A percentile compares a stretch with the other conserved stretches of the same genome.
Conservation (phyloP, 2,329 filamentous ascomycete species). For the Penicillium carneum region DNA sequence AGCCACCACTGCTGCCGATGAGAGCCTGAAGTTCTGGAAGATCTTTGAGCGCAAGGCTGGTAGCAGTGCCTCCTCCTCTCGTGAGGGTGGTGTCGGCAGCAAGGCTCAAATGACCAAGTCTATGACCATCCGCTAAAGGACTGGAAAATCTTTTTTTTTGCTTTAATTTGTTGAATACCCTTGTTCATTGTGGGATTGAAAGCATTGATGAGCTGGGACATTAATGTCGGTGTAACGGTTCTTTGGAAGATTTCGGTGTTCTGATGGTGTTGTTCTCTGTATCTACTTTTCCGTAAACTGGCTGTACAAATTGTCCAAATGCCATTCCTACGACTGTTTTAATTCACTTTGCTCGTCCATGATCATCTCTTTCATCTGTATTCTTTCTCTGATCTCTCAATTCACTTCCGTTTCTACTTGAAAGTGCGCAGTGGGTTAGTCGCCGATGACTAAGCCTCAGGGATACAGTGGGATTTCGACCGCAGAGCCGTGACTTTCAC, state of each 20-base stretch:
- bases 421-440: background rate
- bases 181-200: constrained; percentile 26
- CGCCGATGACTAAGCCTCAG: constrained; percentile 45
- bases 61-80: constrained; percentile 66
- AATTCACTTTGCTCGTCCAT: background rate
- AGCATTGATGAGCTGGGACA: constrained; percentile 36
- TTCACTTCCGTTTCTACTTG: constrained; percentile 17
- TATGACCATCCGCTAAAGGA: constrained; percentile 83
- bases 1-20: constrained; percentile 92
- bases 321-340: constrained; percentile 17
- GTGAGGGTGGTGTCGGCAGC: constrained; percentile 71
- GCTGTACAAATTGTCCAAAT: constrained; percentile 33
- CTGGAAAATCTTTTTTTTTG: constrained; percentile 10
- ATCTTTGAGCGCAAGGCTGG: constrained; percentile 98
- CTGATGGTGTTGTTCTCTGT: constrained; percentile 31
- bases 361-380: constrained; percentile 3
- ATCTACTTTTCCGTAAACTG: constrained; percentile 27
- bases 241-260: constrained; percentile 13
- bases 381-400: background rate
- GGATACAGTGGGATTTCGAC: constrained; percentile 48
- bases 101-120: constrained; percentile 91
- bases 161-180: constrained; percentile 29
- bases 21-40: constrained; percentile 99
- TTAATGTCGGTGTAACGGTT: constrained; percentile 29
- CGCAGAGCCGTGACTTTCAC: constrained; percentile 46